A percentile compares a stretch with the other conserved stretches of the same genome.
Conservation (phyloP, 2,329 filamentous ascomycete genomes). For the Ophiostoma montium region DNA sequence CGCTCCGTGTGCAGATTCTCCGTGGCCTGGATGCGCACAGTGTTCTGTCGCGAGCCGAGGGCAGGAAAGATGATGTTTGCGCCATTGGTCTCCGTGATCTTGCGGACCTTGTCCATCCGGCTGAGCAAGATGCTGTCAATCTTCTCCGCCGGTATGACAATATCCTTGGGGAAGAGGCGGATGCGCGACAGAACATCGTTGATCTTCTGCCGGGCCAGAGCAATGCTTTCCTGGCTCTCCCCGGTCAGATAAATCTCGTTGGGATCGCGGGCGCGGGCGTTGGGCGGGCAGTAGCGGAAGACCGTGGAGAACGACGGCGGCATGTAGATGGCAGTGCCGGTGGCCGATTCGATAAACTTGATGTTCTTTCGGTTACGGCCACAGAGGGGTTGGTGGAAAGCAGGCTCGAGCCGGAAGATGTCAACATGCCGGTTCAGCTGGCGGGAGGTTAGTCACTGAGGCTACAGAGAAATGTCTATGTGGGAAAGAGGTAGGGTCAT, state of each 20-base stretch:
- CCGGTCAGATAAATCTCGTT: conserved; percentile 94
- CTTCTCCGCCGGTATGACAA: conserved; percentile 77
- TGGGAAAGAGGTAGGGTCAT: too few relatives aligned
- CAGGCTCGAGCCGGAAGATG: conserved; percentile 66
- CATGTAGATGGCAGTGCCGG: conserved; percentile 95
- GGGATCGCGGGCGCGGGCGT: conserved; percentile 67
- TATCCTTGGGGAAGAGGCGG: conserved; percentile 82
- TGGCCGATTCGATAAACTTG: conserved; percentile 90
- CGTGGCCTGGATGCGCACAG: conserved; percentile 80
- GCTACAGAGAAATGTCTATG: conserved; percentile 10
- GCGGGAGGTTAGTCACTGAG: background rate
- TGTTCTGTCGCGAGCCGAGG: conserved; percentile 68
- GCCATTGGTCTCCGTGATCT: conserved; percentile 93
- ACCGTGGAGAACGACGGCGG: conserved; percentile 85
- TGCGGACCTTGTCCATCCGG: conserved; percentile 88
- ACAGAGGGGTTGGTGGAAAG: conserved; percentile 82
- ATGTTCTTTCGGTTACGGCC: conserved; percentile 94
- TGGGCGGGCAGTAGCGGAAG: conserved; percentile 76
- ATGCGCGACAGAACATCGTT: conserved; percentile 71
- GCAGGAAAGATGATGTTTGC: conserved; percentile 88
- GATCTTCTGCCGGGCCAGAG: conserved; percentile 79
- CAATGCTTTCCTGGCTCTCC: conserved; percentile 69
- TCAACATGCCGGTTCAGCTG: conserved; percentile 64
- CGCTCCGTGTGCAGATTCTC: conserved; percentile 91
- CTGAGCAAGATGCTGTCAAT: conserved; percentile 87